A percentile compares a stretch with the other conserved stretches of the same genome.
These are phyloP conservation scores for Aspergillus awamori DNA, from an alignment of 2,329 filamentous ascomycete genomes.

Conservation along the genomic window DNA sequence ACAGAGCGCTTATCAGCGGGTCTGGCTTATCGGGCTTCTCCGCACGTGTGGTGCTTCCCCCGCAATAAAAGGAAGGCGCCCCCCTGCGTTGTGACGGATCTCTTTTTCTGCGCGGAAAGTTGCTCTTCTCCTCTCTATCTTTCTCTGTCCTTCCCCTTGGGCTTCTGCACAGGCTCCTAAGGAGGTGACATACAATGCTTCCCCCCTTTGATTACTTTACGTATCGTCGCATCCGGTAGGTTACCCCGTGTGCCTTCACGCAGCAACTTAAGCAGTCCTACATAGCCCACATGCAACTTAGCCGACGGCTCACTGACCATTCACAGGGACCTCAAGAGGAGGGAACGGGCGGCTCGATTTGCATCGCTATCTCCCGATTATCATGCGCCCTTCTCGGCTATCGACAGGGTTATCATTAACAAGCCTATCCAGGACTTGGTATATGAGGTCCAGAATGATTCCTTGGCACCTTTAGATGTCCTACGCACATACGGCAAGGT, in stretches of 20 bases:
- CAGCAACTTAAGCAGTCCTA: background rate
- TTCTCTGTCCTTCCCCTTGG: constrained; percentile 2
- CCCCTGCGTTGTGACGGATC: constrained; percentile 1
- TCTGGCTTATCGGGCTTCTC: constrained; percentile 24
- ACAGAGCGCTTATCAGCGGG: constrained; percentile 27
- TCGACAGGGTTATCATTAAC: constrained; percentile 69
- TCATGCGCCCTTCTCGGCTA: constrained; percentile 63
- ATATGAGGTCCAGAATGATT: constrained; percentile 71
- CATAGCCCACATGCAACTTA: background rate
- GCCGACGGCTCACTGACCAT: constrained; percentile 10
- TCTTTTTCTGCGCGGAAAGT: background rate
- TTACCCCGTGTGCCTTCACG: background rate
- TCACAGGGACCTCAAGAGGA: constrained; percentile 74
- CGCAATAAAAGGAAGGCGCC: constrained; percentile 26
- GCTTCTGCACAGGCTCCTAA: background rate
- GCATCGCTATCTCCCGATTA: constrained; percentile 67
- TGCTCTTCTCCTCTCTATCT: background rate
- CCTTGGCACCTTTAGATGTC: constrained; percentile 68
- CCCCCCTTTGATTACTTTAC: constrained; percentile 68
- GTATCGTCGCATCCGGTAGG: constrained; percentile 72
- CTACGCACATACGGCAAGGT: constrained; percentile 87
- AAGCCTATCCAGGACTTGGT: constrained; percentile 79
- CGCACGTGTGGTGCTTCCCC: constrained; percentile 21
- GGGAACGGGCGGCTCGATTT: constrained; percentile 72
- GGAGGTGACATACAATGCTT: constrained; percentile 41